These are phyloP conservation scores for Euphorbia celastroides DNA, from an alignment of 441 rosid species.

Conservation along the genomic window DNA sequence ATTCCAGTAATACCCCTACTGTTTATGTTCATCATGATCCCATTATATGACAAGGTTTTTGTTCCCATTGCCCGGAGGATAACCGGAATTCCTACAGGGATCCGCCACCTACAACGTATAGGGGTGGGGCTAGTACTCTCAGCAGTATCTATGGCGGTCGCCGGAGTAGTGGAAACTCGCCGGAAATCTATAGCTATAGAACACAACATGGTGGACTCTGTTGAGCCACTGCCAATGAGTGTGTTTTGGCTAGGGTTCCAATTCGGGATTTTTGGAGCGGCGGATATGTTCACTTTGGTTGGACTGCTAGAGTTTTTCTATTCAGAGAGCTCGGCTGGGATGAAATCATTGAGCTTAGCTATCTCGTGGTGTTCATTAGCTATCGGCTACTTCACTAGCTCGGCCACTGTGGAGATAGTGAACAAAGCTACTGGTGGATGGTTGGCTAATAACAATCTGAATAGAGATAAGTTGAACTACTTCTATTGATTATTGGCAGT, in stretches of 20 bases:
- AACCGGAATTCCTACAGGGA: constrained; percentile 54
- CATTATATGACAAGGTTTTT: constrained; percentile 47
- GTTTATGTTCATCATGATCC: constrained; percentile 43
- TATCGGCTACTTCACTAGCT: constrained; percentile 48
- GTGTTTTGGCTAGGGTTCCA: constrained; percentile 61
- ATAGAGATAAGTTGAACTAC: constrained; percentile 47
- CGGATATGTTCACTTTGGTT: constrained; percentile 56
- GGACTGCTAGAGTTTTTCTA: constrained; percentile 60
- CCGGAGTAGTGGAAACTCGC: constrained; percentile 43
- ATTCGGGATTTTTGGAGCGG: constrained; percentile 46
- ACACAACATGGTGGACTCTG: constrained; percentile 47
- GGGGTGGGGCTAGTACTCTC: constrained; percentile 54
- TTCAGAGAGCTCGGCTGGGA: constrained; percentile 49
- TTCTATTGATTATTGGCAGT: constrained; percentile 57
- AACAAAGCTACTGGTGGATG: constrained; percentile 57
- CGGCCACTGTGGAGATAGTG: constrained; percentile 42
- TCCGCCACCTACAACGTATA: constrained; percentile 47
- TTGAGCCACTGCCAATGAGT: constrained; percentile 41
- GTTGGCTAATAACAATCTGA: constrained; percentile 49
- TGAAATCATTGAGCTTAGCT: constrained; percentile 52
- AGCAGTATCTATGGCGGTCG: constrained; percentile 48
- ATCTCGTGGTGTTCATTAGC: constrained; percentile 55
- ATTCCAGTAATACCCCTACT: constrained; percentile 48
- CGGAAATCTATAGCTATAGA: constrained; percentile 42
- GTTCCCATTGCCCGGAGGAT: constrained; percentile 47